Percentiles rank a stretch among this genome's conserved stretches.
phyloP scores from a whole-genome alignment of 2,329 filamentous ascomycete species.

The Aspergillus aculeatinus region DNA sequence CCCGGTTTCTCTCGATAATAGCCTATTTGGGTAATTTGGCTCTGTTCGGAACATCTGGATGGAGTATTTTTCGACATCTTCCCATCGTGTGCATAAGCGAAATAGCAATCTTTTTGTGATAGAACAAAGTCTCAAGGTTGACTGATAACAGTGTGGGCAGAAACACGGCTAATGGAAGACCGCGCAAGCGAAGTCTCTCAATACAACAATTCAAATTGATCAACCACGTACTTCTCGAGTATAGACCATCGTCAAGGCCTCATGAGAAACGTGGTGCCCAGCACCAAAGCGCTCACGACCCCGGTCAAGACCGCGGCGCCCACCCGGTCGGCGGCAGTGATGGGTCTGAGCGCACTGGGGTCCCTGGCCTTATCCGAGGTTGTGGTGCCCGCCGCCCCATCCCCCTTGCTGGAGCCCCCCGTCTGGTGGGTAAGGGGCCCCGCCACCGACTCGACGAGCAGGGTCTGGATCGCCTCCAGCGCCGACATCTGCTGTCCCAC shows the following conservation, averaged over 20 bases:
- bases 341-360: conserved; percentile 21
- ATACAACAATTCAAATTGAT: too few relatives aligned
- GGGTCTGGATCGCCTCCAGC: conserved; percentile 60
- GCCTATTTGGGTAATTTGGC: too few relatives aligned
- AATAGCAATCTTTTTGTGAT: too few relatives aligned
- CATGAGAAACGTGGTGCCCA: conserved; percentile 5
- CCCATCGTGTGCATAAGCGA: too few relatives aligned
- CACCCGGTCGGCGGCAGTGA: conserved; percentile 29
- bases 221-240: too few relatives aligned
- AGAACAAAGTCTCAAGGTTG: too few relatives aligned
- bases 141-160: too few relatives aligned
- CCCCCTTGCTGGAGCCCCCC: conserved; percentile 56
- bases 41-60: too few relatives aligned
- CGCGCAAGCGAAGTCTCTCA: too few relatives aligned
- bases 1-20: too few relatives aligned
- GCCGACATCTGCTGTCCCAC: conserved; percentile 42
- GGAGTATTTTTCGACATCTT: too few relatives aligned
- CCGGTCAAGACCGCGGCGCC: conserved; percentile 32
- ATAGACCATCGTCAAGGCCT: background rate
- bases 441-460: conserved; percentile 41
- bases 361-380: conserved; percentile 12
- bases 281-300: conserved; percentile 23
- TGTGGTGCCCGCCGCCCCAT: conserved; percentile 37
- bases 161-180: too few relatives aligned
- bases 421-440: conserved; percentile 46